Evolutionary conservation across 257 asterid species (phyloP), one percentile per base, ranked within the genome.

Genomic region (Linaria vulgaris): DNA sequence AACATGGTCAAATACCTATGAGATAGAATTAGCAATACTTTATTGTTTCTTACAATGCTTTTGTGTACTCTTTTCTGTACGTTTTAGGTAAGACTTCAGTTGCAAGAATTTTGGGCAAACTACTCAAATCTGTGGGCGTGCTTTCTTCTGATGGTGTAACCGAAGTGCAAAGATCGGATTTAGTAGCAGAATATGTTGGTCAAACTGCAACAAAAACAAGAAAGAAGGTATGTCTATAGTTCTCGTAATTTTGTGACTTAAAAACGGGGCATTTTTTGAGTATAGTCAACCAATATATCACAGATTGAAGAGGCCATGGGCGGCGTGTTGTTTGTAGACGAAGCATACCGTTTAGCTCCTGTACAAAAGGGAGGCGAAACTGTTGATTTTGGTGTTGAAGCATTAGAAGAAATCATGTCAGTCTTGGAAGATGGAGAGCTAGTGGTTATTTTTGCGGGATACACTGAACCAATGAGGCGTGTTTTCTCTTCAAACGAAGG

Each of bases 371-470:
- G 95, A 41, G 64, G 64, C 1, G 96, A 84, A 61, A 89, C 82
- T 49, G 85, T 77, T 67, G 98, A 91, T 71, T 91, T 75, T 34
- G 98, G 97, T 50, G 59, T 85, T 69, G 98, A 91, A 79, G 98
- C 98, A 37, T 61, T 88, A 62, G 97, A 88, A 65, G 98, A 88
- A 82, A 87, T 92, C 69, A 91, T 91, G 98, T 91, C 98, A 1
- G 86, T 81, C 15, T 66, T 88, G 77, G 98, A 91, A 70, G 88
- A 85, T n/a, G 96, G 95, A 12, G 62, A 78, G 12, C 59, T 88
- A 8, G 88, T 91, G 2, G 85, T 91, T n/a, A 76, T 91, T 20
- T 91, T 91, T 24, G 95, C 97, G 0, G 97, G 97, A 31, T 91
- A 91, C 43, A 91, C 94, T 0, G 96, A 88, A 60, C 91, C 91